A percentile compares a stretch with the other conserved stretches of the same genome.
phyloP scores from a whole-genome alignment of 441 rosid genomes.

The Populus hybrid region DNA sequence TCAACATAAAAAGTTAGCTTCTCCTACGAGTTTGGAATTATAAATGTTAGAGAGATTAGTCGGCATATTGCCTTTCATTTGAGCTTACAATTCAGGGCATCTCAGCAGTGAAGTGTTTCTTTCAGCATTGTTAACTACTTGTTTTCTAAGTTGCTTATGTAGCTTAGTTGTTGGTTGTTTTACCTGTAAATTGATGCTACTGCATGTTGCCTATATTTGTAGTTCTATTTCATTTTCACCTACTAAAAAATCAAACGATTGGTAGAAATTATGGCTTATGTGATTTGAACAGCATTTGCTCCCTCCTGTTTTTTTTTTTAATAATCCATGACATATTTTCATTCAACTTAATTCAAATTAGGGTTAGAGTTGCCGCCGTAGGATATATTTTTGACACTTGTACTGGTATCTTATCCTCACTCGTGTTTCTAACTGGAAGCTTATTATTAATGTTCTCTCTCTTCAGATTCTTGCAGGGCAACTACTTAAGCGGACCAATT shows the following conservation, averaged over 20 bases:
- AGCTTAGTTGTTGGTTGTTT: neutral
- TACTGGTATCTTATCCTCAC: neutral
- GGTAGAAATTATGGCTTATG: neutral
- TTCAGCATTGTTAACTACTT: neutral
- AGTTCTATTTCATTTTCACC: neutral
- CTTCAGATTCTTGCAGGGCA: slow-evolving; percentile 81
- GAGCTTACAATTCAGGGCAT: neutral
- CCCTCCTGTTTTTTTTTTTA: too few relatives aligned
- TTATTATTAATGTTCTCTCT: slow-evolving; percentile 13
- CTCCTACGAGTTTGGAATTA: neutral
- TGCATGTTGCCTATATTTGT: neutral
- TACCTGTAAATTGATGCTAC: neutral
- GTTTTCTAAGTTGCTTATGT: neutral
- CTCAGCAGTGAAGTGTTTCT: neutral
- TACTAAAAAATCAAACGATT: neutral
- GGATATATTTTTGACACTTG: neutral
- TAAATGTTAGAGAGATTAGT: neutral
- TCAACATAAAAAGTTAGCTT: too few relatives aligned
- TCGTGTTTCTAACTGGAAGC: slow-evolving; percentile 3
- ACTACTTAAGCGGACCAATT: slow-evolving; percentile 74
- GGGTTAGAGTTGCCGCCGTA: neutral
- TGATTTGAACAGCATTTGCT: neutral
- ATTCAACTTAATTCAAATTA: neutral
- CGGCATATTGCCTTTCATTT: neutral
- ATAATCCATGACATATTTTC: neutral